Percentiles rank a stretch among this genome's conserved stretches.
phyloP scores from a whole-genome alignment of 2,329 filamentous ascomycete genomes.

The Penicillium sp. region DNA sequence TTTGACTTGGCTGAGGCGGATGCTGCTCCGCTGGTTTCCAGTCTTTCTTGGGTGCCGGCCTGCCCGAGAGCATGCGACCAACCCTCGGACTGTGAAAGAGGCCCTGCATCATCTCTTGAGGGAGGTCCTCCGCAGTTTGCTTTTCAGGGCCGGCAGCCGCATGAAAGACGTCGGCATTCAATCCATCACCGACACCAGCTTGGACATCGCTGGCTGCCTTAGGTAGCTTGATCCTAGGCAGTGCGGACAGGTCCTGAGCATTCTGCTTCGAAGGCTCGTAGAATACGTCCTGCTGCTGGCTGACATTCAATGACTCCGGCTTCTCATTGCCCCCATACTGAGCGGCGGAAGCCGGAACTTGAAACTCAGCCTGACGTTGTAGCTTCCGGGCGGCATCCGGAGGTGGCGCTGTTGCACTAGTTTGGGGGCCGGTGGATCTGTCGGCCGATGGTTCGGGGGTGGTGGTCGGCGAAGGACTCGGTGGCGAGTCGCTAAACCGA shows the following conservation, averaged over 20 bases:
- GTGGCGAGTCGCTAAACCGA: slow-evolving; percentile 49
- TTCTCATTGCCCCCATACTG: slow-evolving; percentile 36
- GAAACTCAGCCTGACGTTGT: slow-evolving; percentile 48
- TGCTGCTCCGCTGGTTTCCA: background rate
- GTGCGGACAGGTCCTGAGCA: slow-evolving; percentile 47
- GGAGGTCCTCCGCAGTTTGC: slow-evolving; percentile 38
- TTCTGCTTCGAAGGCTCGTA: slow-evolving; percentile 48
- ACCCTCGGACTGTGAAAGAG: slow-evolving; percentile 59
- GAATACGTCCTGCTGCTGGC: slow-evolving; percentile 56
- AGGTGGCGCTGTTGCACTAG: slow-evolving; percentile 24
- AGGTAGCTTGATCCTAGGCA: slow-evolving; percentile 54
- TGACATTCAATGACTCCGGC: slow-evolving; percentile 35
- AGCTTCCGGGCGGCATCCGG: slow-evolving; percentile 43
- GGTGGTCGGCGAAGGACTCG: slow-evolving; percentile 25
- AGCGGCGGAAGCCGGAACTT: slow-evolving; percentile 50
- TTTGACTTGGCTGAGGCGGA: background rate
- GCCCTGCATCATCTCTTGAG: slow-evolving; percentile 56
- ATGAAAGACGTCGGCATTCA: slow-evolving; percentile 56
- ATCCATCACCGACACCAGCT: slow-evolving; percentile 37
- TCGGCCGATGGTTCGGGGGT: slow-evolving; percentile 27
- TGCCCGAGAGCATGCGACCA: slow-evolving; percentile 51
- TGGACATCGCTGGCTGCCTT: slow-evolving; percentile 47
- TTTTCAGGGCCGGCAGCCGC: slow-evolving; percentile 26
- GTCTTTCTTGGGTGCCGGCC: background rate
- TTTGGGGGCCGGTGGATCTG: slow-evolving; percentile 18